A percentile compares a stretch with the other conserved stretches of the same genome.
Evolutionary conservation across 2,329 filamentous ascomycete genomes (phyloP).

Genomic region (Penicillium crustosum): DNA sequence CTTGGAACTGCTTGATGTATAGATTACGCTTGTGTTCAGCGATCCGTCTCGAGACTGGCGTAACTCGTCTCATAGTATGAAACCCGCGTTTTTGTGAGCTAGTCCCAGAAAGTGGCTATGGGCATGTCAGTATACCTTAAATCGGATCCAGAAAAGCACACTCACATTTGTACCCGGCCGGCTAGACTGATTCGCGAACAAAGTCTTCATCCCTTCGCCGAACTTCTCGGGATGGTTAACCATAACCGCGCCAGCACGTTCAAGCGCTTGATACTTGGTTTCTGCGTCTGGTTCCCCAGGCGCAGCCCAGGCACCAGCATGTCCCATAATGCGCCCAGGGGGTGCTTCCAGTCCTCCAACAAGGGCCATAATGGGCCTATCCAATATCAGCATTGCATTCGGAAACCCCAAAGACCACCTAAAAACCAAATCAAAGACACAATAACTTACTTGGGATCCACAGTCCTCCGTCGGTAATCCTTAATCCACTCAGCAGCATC

Average conservation of each 20-base stretch:
- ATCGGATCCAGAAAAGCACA: neutral
- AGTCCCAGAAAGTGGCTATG: conserved; percentile 25
- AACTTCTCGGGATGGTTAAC: conserved; percentile 76
- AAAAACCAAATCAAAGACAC: neutral
- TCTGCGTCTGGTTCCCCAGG: conserved; percentile 64
- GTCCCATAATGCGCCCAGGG: conserved; percentile 70
- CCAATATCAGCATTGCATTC: conserved; percentile 13
- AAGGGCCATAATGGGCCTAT: conserved; percentile 69
- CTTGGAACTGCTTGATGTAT: conserved; percentile 56
- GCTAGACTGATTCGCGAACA: conserved; percentile 51
- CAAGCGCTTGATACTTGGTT: conserved; percentile 67
- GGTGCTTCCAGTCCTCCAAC: conserved; percentile 67
- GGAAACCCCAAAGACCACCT: rapidly evolving
- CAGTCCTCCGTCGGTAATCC: conserved; percentile 59
- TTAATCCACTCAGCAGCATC: conserved; percentile 73
- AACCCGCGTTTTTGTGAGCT: conserved; percentile 50
- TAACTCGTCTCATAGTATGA: conserved; percentile 48
- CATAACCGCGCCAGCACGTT: conserved; percentile 65
- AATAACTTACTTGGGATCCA: conserved; percentile 61
- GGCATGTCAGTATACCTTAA: conserved; percentile 8
- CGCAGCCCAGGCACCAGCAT: conserved; percentile 71
- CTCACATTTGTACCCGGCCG: conserved; percentile 25
- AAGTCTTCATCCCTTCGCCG: conserved; percentile 64
- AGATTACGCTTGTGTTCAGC: conserved; percentile 43
- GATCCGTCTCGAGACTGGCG: conserved; percentile 1